These are phyloP conservation scores for Capsicum baccatum DNA, from an alignment of 257 asterid genomes.

Conservation along the genomic window DNA sequence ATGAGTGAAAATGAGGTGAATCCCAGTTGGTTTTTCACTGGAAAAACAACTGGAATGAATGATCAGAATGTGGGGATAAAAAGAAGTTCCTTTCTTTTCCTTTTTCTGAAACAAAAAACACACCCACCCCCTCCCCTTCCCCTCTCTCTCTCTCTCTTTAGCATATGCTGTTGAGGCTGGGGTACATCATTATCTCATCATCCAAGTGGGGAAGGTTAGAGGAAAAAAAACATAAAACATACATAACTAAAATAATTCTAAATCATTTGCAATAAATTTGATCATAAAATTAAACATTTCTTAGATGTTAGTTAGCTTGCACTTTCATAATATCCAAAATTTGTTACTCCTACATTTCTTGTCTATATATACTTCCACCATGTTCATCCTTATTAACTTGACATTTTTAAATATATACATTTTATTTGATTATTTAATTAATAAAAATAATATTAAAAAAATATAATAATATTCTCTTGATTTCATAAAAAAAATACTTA, in stretches of 20 bases:
- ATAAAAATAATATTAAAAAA: no score
- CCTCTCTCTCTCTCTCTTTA: constrained; percentile 27
- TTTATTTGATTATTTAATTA: no score
- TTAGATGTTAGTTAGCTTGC: background rate
- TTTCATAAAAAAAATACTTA: no score
- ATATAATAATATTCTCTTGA: no score
- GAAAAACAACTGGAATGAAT: constrained; percentile 74
- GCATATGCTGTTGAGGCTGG: constrained; percentile 54
- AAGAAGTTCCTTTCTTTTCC: constrained; percentile 42
- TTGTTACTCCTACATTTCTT: background rate
- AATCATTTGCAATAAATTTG: constrained; percentile 20
- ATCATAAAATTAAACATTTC: background rate
- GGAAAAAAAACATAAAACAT: constrained; percentile 14
- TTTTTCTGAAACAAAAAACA: background rate
- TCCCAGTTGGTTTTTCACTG: constrained; percentile 56
- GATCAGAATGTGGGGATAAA: constrained; percentile 49
- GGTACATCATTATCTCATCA: constrained; percentile 80
- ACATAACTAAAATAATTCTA: constrained; percentile 33
- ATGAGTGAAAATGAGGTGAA: constrained; percentile 40
- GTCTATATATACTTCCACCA: background rate
- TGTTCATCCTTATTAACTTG: no score
- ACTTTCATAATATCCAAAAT: background rate
- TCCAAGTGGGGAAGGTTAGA: constrained; percentile 48
- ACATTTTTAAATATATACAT: no score
- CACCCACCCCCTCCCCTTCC: background rate